Base-by-base conservation (phyloP, 2,329 filamentous ascomycete genomes). In the Aspergillus fumigatiaffinis region DNA sequence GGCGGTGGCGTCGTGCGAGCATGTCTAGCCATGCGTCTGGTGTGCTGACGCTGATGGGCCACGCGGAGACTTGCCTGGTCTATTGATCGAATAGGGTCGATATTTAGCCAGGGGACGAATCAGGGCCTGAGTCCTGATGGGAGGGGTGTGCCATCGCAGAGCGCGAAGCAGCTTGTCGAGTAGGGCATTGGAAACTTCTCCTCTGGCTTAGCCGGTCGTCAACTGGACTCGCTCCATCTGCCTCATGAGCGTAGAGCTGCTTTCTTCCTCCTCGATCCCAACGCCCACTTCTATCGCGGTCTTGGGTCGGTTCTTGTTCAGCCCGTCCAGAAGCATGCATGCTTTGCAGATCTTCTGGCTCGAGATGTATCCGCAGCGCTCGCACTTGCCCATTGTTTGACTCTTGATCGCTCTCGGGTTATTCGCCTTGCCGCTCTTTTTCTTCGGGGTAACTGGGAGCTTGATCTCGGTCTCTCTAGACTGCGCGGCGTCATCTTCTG, bases 291-390 rank as follows among this genome's bases (percentile, higher is more conserved):
- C 75, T 35, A 80, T 79, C 7, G 72, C 66, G 7, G 74, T 78
- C 64, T 74, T 77, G 32, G 81, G 81, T 12, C 77, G 68, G 60
- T 79, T 84, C 68, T 94, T 97, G 71, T 99, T 99, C 50, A 99
- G 74, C 0, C 89, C 91, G 66, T 97, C 92, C 2, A 99, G 82
- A 48, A 99, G 79, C 60, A 87, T 88, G 72, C 94, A 99, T 0
- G 94, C 94, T 75, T 99, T 96, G 76, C 94, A 99, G 42, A 97
- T 85, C 29, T 85, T 84, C 74, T 99, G 94, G 66, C 92, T 97
- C 2, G 94, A 96, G 74, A 99, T 89, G 72, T 97, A 99, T 14
- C 94, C 94, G 66, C 94, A 99, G 53, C 85, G 87, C 68, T 88
- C 85, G 70, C 94, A 99, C 62, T 87, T 87, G 1, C 93, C 91